Conservation (phyloP, 2,329 filamentous ascomycete species). For the Fusarium begoniae region DNA sequence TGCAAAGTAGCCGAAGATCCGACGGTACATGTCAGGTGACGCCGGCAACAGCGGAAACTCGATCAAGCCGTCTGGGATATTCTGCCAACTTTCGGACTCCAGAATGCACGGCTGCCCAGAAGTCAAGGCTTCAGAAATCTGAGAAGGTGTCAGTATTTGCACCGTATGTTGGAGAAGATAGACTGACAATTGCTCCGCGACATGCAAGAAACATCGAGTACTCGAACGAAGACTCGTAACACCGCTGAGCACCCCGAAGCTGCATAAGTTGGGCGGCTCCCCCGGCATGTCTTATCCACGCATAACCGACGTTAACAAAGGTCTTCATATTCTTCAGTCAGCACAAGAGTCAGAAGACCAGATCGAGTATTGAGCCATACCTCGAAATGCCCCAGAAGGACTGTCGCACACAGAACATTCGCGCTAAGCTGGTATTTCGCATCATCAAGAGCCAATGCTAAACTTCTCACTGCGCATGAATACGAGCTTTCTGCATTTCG, state of each 20-base stretch:
- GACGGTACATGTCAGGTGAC: not conserved
- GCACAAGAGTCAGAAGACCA: not conserved
- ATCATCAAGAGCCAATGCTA: not conserved
- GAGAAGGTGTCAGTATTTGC: accelerated
- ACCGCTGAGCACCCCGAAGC: not conserved
- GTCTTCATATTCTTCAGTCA: not conserved
- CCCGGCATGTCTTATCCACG: not conserved
- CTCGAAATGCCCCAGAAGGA: not conserved
- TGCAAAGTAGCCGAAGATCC: not conserved
- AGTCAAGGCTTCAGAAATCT: not conserved
- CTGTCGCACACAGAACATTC: not conserved
- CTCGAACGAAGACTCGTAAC: not conserved
- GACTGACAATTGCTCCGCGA: not conserved
- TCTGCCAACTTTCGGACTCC: not conserved
- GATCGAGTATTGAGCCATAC: accelerated
- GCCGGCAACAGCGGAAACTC: not conserved
- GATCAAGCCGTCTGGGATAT: not conserved
- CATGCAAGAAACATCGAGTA: not conserved
- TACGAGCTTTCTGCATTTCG: not conserved
- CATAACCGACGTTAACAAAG: not conserved
- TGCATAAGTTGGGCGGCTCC: not conserved
- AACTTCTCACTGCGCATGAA: not conserved
- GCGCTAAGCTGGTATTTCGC: not conserved
- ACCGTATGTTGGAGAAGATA: accelerated
- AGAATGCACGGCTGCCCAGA: accelerated